phyloP scores from a whole-genome alignment of 805 yeast genomes.

The Ogataea chonburiensis region DNA sequence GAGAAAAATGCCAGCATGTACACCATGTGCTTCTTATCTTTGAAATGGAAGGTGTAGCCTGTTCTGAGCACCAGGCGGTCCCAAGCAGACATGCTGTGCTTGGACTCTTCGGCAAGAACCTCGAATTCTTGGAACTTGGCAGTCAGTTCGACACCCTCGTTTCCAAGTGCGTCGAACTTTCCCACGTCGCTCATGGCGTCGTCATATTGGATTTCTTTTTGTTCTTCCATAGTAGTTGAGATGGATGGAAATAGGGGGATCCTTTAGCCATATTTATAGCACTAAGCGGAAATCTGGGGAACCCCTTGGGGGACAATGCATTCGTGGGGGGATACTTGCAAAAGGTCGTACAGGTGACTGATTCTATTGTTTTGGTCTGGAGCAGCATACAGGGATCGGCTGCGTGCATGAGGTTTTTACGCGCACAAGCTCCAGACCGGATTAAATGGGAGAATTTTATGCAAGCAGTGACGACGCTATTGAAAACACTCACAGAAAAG shows the following conservation, averaged over 20 bases:
- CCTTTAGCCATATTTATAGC: too few species aligned
- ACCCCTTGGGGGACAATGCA: too few species aligned
- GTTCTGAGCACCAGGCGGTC: conserved; percentile 40
- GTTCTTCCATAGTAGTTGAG: conserved; percentile 4
- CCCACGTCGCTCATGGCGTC: conserved; percentile 27
- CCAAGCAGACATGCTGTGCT: conserved; percentile 35
- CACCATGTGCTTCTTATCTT: conserved; percentile 46
- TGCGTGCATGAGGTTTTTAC: too few species aligned
- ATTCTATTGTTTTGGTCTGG: too few species aligned
- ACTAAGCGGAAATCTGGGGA: too few species aligned
- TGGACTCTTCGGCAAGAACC: conserved; percentile 31
- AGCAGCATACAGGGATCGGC: too few species aligned
- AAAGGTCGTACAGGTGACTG: too few species aligned
- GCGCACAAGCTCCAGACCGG: too few species aligned
- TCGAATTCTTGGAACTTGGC: conserved; percentile 38
- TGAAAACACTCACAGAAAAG: neutral
- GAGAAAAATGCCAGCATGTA: conserved; percentile 54
- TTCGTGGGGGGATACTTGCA: conserved; percentile 3
- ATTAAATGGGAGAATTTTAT: neutral
- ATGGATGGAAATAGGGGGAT: neutral
- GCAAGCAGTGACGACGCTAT: neutral
- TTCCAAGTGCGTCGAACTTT: conserved; percentile 32
- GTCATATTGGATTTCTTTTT: conserved; percentile 12
- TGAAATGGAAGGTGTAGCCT: conserved; percentile 37
- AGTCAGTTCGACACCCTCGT: conserved; percentile 36